phyloP scores from a whole-genome alignment of 306 rosid genomes.

The Alnus glutinosa region DNA sequence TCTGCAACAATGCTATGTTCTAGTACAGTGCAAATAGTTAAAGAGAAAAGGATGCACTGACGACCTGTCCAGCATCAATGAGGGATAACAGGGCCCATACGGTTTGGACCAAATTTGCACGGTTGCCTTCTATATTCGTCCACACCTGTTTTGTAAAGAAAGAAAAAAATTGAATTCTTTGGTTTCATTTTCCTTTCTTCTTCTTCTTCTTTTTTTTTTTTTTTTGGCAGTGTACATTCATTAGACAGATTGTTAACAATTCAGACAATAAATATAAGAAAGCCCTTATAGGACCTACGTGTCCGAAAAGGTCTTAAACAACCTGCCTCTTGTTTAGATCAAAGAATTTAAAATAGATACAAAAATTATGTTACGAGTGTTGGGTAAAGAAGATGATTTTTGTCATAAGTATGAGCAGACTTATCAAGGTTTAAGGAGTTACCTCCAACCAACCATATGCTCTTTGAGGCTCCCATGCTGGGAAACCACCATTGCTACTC shows the following conservation, averaged over 20 bases:
- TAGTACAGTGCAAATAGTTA: neutral
- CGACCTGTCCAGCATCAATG: conserved; percentile 74
- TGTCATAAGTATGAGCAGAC: neutral
- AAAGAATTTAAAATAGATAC: too few relatives aligned
- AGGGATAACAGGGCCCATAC: conserved; percentile 75
- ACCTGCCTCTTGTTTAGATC: too few relatives aligned
- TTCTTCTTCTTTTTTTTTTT: neutral
- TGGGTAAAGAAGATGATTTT: too few relatives aligned
- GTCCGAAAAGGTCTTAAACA: too few relatives aligned
- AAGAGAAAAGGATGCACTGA: neutral
- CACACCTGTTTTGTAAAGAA: conserved; percentile 43
- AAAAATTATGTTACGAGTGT: too few relatives aligned
- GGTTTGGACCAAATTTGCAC: conserved; percentile 59
- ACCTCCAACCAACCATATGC: conserved; percentile 40
- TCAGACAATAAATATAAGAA: too few relatives aligned
- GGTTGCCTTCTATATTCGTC: conserved; percentile 55
- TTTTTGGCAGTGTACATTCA: too few relatives aligned
- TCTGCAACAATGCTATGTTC: too few relatives aligned
- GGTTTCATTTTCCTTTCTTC: neutral
- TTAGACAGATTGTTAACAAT: too few relatives aligned
- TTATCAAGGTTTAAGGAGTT: too few relatives aligned
- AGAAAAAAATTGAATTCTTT: neutral
- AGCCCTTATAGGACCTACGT: too few relatives aligned
- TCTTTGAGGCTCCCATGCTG: conserved; percentile 68
- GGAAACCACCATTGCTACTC: conserved; percentile 61